Evolutionary conservation across 768 basidiomycete species (phyloP).

Genomic region (Russula earlei): DNA sequence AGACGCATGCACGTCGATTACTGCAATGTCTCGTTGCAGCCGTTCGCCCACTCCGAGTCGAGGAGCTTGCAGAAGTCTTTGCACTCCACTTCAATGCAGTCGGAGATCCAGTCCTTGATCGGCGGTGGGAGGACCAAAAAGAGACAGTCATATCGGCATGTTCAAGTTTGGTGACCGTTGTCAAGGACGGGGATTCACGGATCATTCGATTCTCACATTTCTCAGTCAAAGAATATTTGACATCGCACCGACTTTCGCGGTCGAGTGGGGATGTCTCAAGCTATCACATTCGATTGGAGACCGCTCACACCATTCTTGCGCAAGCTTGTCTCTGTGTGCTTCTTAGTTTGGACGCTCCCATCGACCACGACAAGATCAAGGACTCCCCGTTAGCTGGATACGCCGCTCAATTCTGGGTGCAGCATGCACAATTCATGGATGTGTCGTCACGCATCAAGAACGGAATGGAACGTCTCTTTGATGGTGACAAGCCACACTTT

Average conservation of each 20-base stretch:
- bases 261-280: neutral
- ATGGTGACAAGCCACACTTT: neutral
- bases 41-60: neutral
- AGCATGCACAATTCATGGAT: neutral
- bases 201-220: neutral
- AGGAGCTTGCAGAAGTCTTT: neutral
- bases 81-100: neutral
- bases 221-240: slow-evolving; percentile 1
- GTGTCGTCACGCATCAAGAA: neutral
- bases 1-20: neutral
- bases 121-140: neutral
- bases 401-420: neutral
- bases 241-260: neutral
- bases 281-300: neutral
- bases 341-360: neutral
- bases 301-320: neutral
- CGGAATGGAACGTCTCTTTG: neutral
- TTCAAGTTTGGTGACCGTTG: neutral
- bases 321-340: neutral
- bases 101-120: neutral
- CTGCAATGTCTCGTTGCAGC: neutral
- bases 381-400: neutral
- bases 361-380: neutral
- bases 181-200: neutral
- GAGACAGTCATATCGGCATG: neutral